phyloP scores from a whole-genome alignment of 1,284 basidiomycete genomes.

The Retiboletus flavoniger region DNA sequence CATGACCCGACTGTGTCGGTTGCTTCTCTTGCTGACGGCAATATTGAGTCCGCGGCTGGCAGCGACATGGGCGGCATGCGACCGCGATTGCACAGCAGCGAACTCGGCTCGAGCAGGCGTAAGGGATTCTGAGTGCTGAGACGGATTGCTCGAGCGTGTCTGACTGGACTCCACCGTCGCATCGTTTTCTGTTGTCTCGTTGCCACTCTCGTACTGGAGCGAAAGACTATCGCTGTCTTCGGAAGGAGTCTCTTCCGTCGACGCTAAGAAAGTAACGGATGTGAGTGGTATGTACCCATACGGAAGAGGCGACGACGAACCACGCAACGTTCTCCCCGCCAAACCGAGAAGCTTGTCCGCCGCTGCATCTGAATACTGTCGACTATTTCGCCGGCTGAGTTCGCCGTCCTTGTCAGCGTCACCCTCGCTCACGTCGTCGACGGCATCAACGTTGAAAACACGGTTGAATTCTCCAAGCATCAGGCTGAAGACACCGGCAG shows the following conservation, averaged over 20 bases:
- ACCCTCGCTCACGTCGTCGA: slow-evolving; percentile 36
- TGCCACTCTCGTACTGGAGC: slow-evolving; percentile 66
- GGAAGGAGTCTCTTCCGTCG: slow-evolving; percentile 61
- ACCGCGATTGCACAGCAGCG: slow-evolving; percentile 22
- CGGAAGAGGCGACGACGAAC: slow-evolving; percentile 42
- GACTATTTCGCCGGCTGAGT: slow-evolving; percentile 66
- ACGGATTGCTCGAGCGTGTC: slow-evolving; percentile 43
- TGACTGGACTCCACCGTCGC: slow-evolving; percentile 49
- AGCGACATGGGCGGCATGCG: slow-evolving; percentile 60
- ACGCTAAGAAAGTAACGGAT: slow-evolving; percentile 31
- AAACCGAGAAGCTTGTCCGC: slow-evolving; percentile 77
- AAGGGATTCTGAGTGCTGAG: slow-evolving; percentile 25
- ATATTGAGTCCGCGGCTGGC: slow-evolving; percentile 72
- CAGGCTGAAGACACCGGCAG: slow-evolving; percentile 90
- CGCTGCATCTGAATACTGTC: slow-evolving; percentile 74
- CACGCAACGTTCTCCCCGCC: slow-evolving; percentile 59
- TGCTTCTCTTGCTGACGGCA: slow-evolving; percentile 51
- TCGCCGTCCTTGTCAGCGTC: slow-evolving; percentile 40
- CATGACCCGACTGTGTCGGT: slow-evolving; percentile 59
- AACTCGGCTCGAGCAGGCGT: slow-evolving; percentile 22
- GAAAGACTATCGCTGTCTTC: slow-evolving; percentile 68
- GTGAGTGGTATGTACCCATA: slow-evolving; percentile 12
- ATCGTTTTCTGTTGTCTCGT: slow-evolving; percentile 65
- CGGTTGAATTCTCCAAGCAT: slow-evolving; percentile 90
- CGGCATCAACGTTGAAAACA: slow-evolving; percentile 76